Percentiles rank a stretch among this genome's conserved stretches.
Evolutionary conservation across 371 early-diverging fungal genomes (phyloP).

Genomic region (Apophysomyces trapeziformis): DNA sequence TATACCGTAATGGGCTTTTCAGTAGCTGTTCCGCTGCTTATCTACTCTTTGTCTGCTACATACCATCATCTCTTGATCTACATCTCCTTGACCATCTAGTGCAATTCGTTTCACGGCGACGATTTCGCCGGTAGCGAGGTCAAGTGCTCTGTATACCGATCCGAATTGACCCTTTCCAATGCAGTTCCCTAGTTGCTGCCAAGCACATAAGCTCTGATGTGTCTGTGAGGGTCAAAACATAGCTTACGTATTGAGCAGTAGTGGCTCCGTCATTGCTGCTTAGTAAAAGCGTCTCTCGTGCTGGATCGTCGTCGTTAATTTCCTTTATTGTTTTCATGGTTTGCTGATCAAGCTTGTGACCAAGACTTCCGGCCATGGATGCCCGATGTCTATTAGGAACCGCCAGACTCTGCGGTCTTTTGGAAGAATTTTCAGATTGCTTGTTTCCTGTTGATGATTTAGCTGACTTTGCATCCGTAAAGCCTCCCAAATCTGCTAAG

Average conservation of each 20-base stretch:
- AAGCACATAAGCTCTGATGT: not conserved
- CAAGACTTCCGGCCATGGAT: conserved; percentile 30
- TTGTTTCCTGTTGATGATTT: conserved; percentile 13
- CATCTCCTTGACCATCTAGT: conserved; percentile 52
- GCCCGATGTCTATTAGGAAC: conserved; percentile 20
- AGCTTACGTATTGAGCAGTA: conserved; percentile 33
- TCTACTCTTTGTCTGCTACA: not conserved
- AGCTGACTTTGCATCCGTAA: conserved; percentile 15
- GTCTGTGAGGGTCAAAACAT: not conserved
- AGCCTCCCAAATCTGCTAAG: conserved; percentile 5
- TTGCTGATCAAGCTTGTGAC: conserved; percentile 39
- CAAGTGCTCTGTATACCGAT: conserved; percentile 82
- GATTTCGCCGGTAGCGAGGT: conserved; percentile 84
- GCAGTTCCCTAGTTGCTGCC: conserved; percentile 82
- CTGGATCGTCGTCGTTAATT: conserved; percentile 21
- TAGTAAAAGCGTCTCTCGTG: conserved; percentile 27
- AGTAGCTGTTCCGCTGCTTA: not conserved
- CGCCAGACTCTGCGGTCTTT: conserved; percentile 26
- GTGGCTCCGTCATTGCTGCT: conserved; percentile 30
- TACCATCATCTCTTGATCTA: conserved; percentile 64
- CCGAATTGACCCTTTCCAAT: conserved; percentile 95
- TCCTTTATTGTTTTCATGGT: conserved; percentile 21
- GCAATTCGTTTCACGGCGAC: conserved; percentile 89
- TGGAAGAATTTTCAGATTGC: conserved; percentile 1
- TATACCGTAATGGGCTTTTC: not conserved